These are phyloP conservation scores for Fusarium virguliforme DNA, from an alignment of 2,329 filamentous ascomycete species.

Conservation along the genomic window DNA sequence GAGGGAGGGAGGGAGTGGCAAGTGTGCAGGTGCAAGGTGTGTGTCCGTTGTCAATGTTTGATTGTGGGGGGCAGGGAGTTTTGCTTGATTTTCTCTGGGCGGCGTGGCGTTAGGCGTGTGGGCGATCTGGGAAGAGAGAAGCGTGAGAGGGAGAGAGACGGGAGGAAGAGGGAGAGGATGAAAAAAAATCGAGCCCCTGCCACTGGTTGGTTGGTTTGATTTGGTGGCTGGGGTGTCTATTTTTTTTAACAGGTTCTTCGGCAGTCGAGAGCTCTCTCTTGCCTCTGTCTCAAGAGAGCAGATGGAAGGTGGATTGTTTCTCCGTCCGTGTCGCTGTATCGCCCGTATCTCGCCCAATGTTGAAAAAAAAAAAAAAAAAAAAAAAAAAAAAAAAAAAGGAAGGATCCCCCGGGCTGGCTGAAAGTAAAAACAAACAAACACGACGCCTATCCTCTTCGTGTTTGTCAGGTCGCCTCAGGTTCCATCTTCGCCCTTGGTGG, in stretches of 20 bases:
- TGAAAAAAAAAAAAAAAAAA: too few relatives aligned
- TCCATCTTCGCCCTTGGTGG: not conserved
- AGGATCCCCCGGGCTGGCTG: not conserved
- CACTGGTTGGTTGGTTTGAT: constrained; percentile 16
- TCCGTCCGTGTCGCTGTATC: too few relatives aligned
- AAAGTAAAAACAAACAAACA: constrained; percentile 7
- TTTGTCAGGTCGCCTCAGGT: constrained; percentile 14
- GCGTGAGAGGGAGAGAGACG: constrained; percentile 3
- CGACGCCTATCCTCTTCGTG: constrained; percentile 13
- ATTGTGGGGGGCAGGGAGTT: constrained; percentile 31
- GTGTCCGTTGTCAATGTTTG: constrained; percentile 22
- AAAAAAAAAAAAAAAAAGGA: constrained; percentile 15
- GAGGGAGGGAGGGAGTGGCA: constrained; percentile 44
- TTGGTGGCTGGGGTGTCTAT: not conserved
- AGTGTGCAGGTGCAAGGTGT: constrained; percentile 40
- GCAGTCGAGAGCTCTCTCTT: constrained; percentile 15
- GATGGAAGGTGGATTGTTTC: constrained; percentile 4
- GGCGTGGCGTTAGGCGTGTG: constrained; percentile 43
- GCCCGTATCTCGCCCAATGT: too few relatives aligned
- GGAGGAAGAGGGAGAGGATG: not conserved
- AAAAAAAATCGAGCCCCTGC: constrained; percentile 30
- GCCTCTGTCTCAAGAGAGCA: not conserved
- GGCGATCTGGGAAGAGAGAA: constrained; percentile 23
- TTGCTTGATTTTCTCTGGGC: constrained; percentile 29
- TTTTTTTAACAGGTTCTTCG: constrained; percentile 13